Base-by-base conservation (phyloP, 2,329 filamentous ascomycete genomes). In the Gnomoniopsis sp. region DNA sequence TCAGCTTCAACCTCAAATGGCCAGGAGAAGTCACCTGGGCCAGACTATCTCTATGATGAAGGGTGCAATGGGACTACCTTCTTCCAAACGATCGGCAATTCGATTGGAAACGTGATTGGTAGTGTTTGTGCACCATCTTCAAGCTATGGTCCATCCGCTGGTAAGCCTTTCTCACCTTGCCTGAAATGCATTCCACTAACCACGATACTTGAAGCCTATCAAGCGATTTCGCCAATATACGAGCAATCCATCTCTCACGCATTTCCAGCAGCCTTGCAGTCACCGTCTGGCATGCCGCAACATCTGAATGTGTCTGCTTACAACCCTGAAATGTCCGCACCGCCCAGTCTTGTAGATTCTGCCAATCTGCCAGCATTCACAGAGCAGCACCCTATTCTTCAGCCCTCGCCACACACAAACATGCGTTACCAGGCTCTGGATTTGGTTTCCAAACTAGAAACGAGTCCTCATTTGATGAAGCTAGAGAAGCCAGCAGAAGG, bases 381-480 rank as follows among this genome's bases (percentile, higher is more conserved):
- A 11, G 43, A 34, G 23, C 46, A 43, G 3, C 59, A 60, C 33
- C 60, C 60, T 34, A 19, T 54, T 17, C 58, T 62, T 8, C 58
- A 62, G 48, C 60, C 60, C 22, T 38, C 43, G 36, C 46, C 46
- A 15, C 50, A 58, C 12, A 26, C 44, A 19, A 48, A 34, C 26
- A 58, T 38, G 23, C 63, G 60, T 6, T 56, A 61, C 44, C 56
- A 67, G 19, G 48, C 70, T 19, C 60, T 62, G 22, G 63, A 66
- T 15, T 60, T 64, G 23, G 72, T 69, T 55, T 66, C 66, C 51
- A 64, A 64, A 8, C 61, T 65, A 33, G 66, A 67, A 23, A 55
- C 52, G 8, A 54, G 46, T 41, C 53, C 53, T 21, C 33, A 41
- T 3, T 71, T 70, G 55, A 67, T 66, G 49, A 65, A 65, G 17